phyloP scores from a whole-genome alignment of 139 green algal species.

The Desmodesmus armatus region DNA sequence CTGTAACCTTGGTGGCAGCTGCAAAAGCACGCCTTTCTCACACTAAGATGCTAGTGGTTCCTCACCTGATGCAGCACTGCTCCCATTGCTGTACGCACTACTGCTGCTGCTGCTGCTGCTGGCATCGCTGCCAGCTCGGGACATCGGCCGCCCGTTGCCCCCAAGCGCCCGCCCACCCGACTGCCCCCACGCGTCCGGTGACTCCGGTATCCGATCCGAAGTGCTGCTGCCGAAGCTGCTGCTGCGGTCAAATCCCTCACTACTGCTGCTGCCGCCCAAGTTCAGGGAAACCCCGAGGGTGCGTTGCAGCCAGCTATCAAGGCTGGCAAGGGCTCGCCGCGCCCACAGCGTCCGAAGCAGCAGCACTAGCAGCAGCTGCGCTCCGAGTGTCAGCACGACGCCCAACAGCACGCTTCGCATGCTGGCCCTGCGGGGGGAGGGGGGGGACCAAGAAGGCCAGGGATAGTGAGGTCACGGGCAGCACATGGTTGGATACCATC shows the following conservation, averaged over 20 bases:
- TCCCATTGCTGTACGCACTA: neutral
- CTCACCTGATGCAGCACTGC: neutral
- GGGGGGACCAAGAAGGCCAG: neutral
- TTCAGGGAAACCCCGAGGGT: slow-evolving; percentile 10
- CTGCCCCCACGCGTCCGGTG: too few species aligned
- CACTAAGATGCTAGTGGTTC: too few species aligned
- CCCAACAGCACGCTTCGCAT: slow-evolving; percentile 17
- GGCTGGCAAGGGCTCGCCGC: slow-evolving; percentile 8
- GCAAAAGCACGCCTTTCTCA: too few species aligned
- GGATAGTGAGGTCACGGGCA: neutral
- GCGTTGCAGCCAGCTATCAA: slow-evolving; percentile 30
- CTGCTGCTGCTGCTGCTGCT: slow-evolving; percentile 1
- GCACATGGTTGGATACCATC: too few species aligned
- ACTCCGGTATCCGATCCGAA: too few species aligned
- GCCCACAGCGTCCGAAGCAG: slow-evolving; percentile 41
- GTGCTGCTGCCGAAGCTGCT: slow-evolving; percentile 28
- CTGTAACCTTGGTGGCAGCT: too few species aligned
- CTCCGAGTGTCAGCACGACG: slow-evolving; percentile 13
- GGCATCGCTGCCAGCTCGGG: too few species aligned
- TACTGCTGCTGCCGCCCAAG: neutral
- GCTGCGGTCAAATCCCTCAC: neutral
- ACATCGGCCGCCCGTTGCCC: too few species aligned
- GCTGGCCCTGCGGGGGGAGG: slow-evolving; percentile 22
- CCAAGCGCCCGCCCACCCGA: too few species aligned
- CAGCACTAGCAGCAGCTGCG: slow-evolving; percentile 41